Base-by-base conservation (phyloP, 441 rosid species). In the Gossypium laxum region DNA sequence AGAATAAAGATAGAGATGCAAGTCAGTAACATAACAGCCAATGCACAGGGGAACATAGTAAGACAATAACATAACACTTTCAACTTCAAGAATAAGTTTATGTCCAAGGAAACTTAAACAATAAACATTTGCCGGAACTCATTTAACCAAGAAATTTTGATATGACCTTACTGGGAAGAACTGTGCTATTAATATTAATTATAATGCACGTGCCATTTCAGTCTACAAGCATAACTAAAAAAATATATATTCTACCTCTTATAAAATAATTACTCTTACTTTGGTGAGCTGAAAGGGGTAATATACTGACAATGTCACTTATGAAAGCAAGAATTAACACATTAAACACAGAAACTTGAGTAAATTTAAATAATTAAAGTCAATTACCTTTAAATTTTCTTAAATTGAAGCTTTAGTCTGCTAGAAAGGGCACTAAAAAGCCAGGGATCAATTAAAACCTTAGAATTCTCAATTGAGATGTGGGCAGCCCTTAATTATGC, bases 401-500 rank as follows among this genome's bases (percentile, higher is more conserved):
- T 56, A 52, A 21, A 56, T 56, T 21, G 32, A 56, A 56, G 11
- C 32, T 3, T 22, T 22, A 24, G 28, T 22, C 58, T 2, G 12
- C 28, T 54, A 54, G 58, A 54, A 22, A 22, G 11, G n/a, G 30
- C n/a, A 10, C 60, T 55, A 18, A 59, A 12, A 18, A 66, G 30
- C 5, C 4, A 45, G 34, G 38, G 55, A 65, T 45, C 19, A 45
- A 52, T 22, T 22, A 22, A 65, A 22, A 45, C 34, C 21, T 21
- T 48, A 17, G n/a, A 69, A 76, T 52, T 34, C 66, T 51, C 17
- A 66, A 72, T 34, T 67, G 17, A 67, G 47, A 67, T 1, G 2
- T 3, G 24, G 22, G 30, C 21, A 15, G 59, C 71, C 30, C 71
- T 17, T 51, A 67, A 67, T 50, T 67, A 15, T 4, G 15, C 17